Base-by-base conservation (phyloP, 345 rosid species). In the Aegle marmelos region DNA sequence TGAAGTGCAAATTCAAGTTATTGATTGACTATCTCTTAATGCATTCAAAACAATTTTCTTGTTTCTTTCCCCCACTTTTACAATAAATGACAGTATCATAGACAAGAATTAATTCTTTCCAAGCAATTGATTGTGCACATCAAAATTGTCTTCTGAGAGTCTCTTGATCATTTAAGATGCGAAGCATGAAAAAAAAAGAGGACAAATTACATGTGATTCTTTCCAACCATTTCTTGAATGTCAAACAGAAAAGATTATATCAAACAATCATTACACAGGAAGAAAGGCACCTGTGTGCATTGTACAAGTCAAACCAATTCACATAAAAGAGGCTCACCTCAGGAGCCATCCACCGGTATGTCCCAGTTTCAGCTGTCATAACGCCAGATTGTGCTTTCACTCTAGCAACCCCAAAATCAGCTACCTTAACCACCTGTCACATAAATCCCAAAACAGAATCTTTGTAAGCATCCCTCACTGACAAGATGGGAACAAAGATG, bases 291-390 rank as follows among this genome's bases (percentile, higher is more conserved):
- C 1, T 16, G 54, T 2, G 57, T 21, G 39, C 39, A 17, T n/a
- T 22, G 31, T 58, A 68, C 27, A 59, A 28, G 27, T 30, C 17
- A 34, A 72, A 63, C 41, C 41, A 5, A 78, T 65, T 25, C 4
- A 28, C 28, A 36, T 6, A 9, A 70, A 50, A 48, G 60, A 68
- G 63, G 37, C 65, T 68, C 74, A 95, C 99, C 99, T 96, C 98
- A 27, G 99, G 99, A 86, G 99, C 97, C 99, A 94, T 96, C 99
- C 99, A 96, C 64, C 98, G 83, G 73, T 93, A 93, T n/a, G 99
- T 94, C 87, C 99, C 99, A 48, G 99, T 96, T 91, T 96, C 99
- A 61, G 99, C 97, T 21, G 99, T 96, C 99, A 96, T 96, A n/a
- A 96, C 97, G 76, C 97, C 99, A 71, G 98, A 80, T 76, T 93